Percentiles rank a stretch among this genome's conserved stretches.
These are phyloP conservation scores for Komagataella pastoris DNA, from an alignment of 805 yeast genomes.

Conservation along the genomic window DNA sequence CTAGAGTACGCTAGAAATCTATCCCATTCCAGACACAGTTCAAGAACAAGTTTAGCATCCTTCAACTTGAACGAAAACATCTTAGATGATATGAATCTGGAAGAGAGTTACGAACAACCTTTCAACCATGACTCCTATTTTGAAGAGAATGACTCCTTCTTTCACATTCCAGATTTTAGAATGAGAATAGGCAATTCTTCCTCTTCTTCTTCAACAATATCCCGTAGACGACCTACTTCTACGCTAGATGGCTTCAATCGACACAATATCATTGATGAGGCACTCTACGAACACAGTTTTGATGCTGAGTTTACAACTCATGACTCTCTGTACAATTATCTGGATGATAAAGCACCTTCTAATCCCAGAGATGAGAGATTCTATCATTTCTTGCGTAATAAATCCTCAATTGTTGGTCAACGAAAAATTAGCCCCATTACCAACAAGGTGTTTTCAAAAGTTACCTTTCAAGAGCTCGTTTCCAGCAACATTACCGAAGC, in stretches of 20 bases:
- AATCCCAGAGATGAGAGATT: background rate
- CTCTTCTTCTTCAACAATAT: background rate
- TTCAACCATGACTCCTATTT: background rate
- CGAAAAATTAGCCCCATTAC: background rate
- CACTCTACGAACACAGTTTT: background rate
- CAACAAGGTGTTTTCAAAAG: background rate
- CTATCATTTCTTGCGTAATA: background rate
- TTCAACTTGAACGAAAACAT: background rate
- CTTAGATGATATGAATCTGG: background rate
- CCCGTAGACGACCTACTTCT: background rate
- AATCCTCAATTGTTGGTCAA: background rate
- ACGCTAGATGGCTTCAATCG: background rate
- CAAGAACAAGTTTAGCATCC: background rate
- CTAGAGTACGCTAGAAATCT: background rate
- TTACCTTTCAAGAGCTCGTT: background rate
- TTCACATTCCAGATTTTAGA: background rate
- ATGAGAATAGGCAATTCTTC: background rate
- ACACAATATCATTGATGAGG: background rate
- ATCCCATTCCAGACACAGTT: background rate
- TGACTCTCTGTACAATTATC: background rate
- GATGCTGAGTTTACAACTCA: background rate
- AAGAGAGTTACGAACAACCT: background rate
- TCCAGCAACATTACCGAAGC: background rate
- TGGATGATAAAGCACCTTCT: background rate
- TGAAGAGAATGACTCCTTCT: background rate